These are phyloP conservation scores for Pythium phragmitis DNA, from an alignment of 352 stramenopile species.

Conservation along the genomic window DNA sequence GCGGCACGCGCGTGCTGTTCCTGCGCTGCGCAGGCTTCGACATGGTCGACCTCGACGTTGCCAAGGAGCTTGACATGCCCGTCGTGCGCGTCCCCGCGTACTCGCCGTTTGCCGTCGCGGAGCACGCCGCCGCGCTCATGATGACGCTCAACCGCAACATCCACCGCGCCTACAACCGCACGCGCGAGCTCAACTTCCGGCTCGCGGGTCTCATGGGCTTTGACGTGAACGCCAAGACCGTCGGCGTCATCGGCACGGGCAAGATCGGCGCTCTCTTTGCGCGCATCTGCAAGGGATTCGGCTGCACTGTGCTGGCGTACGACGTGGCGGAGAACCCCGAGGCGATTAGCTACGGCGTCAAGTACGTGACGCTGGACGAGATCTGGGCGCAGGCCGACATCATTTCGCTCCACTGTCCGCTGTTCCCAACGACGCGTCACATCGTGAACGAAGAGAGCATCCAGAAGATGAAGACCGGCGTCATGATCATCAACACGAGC, in stretches of 20 bases:
- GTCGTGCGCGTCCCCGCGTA: slow-evolving; percentile 73
- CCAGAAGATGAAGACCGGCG: slow-evolving; percentile 79
- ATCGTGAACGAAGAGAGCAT: slow-evolving; percentile 83
- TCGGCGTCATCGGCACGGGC: slow-evolving; percentile 64
- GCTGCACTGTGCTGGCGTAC: slow-evolving; percentile 52
- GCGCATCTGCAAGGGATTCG: slow-evolving; percentile 38
- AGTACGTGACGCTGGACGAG: slow-evolving; percentile 65
- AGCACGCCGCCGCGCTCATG: slow-evolving; percentile 74
- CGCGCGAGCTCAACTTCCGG: slow-evolving; percentile 73
- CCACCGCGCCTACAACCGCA: slow-evolving; percentile 72
- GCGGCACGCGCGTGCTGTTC: slow-evolving; percentile 64
- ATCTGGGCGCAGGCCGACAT: slow-evolving; percentile 76
- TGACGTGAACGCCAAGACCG: slow-evolving; percentile 69
- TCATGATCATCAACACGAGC: slow-evolving; percentile 91
- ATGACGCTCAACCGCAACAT: slow-evolving; percentile 85
- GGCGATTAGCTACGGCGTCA: slow-evolving; percentile 37
- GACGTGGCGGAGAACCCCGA: slow-evolving; percentile 62
- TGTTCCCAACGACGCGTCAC: slow-evolving; percentile 82
- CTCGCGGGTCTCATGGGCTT: slow-evolving; percentile 61
- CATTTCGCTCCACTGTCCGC: slow-evolving; percentile 86
- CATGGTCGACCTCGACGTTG: slow-evolving; percentile 64
- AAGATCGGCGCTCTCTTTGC: slow-evolving; percentile 53
- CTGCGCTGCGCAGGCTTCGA: slow-evolving; percentile 83
- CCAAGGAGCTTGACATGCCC: slow-evolving; percentile 57
- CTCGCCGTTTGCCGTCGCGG: slow-evolving; percentile 77